phyloP scores from a whole-genome alignment of 768 basidiomycete species.

The Leccinum truebloodii region DNA sequence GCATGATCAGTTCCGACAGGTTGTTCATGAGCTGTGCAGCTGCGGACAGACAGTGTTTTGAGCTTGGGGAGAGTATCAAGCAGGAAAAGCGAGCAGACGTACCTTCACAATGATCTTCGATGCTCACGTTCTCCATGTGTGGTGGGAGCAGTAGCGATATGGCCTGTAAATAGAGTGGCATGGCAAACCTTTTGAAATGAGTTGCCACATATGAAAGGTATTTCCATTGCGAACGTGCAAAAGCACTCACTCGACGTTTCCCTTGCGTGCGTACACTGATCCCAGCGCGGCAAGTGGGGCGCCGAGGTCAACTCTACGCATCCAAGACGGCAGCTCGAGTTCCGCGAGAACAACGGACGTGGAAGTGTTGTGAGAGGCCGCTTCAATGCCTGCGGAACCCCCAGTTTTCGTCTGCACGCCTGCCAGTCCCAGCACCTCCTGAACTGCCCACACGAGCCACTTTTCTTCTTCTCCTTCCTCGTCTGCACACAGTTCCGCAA shows the following conservation, averaged over 20 bases:
- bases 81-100: slow-evolving; percentile 2
- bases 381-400: background rate
- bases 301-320: slow-evolving; percentile 56
- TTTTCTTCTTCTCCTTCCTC: slow-evolving; percentile 40
- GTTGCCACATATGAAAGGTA: background rate
- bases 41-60: slow-evolving; percentile 13
- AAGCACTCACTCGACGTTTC: slow-evolving; percentile 43
- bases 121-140: slow-evolving; percentile 24
- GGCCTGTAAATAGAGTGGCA: slow-evolving; percentile 66
- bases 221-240: background rate
- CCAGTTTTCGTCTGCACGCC: slow-evolving; percentile 10
- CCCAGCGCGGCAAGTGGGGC: slow-evolving; percentile 71
- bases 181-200: slow-evolving; percentile 49
- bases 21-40: slow-evolving; percentile 53
- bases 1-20: slow-evolving; percentile 44
- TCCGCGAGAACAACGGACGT: slow-evolving; percentile 43
- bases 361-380: background rate
- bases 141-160: slow-evolving; percentile 59
- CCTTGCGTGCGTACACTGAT: slow-evolving; percentile 55
- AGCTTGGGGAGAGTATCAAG: background rate
- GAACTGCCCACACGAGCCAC: slow-evolving; percentile 46
- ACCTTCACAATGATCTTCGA: slow-evolving; percentile 65
- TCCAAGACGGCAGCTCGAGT: slow-evolving; percentile 62
- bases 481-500: slow-evolving; percentile 41
- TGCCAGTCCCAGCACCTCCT: slow-evolving; percentile 40